phyloP scores from a whole-genome alignment of 1,284 basidiomycete species.

The Clitocybe nebularis region DNA sequence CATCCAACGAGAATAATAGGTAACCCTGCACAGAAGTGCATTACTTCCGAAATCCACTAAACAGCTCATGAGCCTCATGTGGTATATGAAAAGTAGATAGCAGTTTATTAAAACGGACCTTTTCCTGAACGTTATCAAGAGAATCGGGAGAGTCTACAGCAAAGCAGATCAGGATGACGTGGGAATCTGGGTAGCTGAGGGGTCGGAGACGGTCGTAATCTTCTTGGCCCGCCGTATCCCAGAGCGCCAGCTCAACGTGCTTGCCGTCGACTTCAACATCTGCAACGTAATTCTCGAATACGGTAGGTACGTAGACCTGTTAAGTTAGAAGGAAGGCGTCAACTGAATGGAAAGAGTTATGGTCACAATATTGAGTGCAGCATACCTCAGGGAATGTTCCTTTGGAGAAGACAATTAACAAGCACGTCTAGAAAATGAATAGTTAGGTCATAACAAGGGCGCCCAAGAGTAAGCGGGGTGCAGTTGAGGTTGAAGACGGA shows the following conservation, averaged over 20 bases:
- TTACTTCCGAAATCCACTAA: conserved; percentile 92
- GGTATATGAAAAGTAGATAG: conserved; percentile 2
- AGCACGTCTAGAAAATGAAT: conserved; percentile 64
- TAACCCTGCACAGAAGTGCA: conserved; percentile 86
- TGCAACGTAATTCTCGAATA: conserved; percentile 89
- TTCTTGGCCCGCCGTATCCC: conserved; percentile 96
- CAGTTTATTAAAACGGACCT: conserved; percentile 57
- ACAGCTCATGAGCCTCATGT: conserved; percentile 5
- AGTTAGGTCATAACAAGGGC: conserved; percentile 5
- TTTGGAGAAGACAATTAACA: conserved; percentile 86
- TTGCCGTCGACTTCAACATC: conserved; percentile 90
- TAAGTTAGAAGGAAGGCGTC: not conserved
- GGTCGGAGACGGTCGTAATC: conserved; percentile 89
- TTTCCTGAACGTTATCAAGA: conserved; percentile 93
- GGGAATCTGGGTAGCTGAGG: conserved; percentile 87
- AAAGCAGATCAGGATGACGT: conserved; percentile 93
- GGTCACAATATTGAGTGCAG: conserved; percentile 12
- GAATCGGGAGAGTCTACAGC: conserved; percentile 91
- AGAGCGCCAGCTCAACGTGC: conserved; percentile 88
- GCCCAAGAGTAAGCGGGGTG: not conserved
- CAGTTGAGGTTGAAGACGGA: conserved; percentile 20
- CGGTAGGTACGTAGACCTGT: conserved; percentile 89
- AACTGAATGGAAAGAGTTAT: conserved; percentile 2
- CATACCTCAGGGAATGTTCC: conserved; percentile 90
- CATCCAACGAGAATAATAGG: conserved; percentile 91